Evolutionary conservation across 129 eudicot species (phyloP), one percentile per base, ranked within the genome.

Genomic region (Gnaphalium uliginosum): DNA sequence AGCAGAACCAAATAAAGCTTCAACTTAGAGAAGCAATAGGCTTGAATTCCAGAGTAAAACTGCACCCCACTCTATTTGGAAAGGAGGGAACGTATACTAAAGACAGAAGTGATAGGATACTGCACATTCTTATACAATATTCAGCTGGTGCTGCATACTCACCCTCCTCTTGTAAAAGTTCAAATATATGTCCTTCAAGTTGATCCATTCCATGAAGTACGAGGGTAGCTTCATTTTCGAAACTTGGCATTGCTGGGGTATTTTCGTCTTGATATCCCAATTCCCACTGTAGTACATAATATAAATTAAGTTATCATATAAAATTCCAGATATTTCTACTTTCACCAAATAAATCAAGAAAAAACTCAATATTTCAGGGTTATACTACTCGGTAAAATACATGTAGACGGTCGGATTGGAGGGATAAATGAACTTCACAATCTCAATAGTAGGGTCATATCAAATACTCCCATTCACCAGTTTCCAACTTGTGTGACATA

Each of bases 191-290:
- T 94, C 98, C 83, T 94, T 94, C 85, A 94, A 81, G 85, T 94
- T 94, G 80, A 94, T 94, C 98, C 98, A 94, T 62, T 94, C 96
- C 98, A 84, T 86, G 75, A 93, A 88, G 69, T 93, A 93, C 18
- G 86, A 74, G 30, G 98, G 98, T 60, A 89, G 85, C 79, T 80
- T 80, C 91, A 89, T 87, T 68, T 84, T 72, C 51, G 91, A 65
- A 58, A 87, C 93, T 71, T 76, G 59, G 74, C 96, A 94, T 64
- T 94, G 97, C 75, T 91, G 83, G 53, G 97, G 98, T 35, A 94
- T 78, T 87, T 93, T 90, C 33, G 98, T 90, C 76, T 90, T 94
- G 86, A 94, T 73, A 80, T 90, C 98, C 98, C 98, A 94, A 74
- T 94, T 94, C 79, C 98, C 98, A 62, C 98, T 94, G 43, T 46